Base-by-base conservation (phyloP, 306 rosid species). In the Dalbergia cultrata region DNA sequence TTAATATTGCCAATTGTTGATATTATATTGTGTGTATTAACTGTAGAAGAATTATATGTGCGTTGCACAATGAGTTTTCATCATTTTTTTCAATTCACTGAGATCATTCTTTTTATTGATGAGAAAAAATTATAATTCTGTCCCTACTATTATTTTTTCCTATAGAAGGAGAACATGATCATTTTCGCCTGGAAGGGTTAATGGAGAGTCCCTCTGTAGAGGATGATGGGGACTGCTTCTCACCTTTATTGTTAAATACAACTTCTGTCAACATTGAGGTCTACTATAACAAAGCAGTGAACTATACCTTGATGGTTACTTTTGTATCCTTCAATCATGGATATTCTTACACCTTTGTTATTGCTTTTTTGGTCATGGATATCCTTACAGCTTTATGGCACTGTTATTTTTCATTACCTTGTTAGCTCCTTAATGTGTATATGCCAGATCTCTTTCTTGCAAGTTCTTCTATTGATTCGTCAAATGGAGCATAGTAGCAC, bases 401-500 rank as follows among this genome's bases (percentile, higher is more conserved):
- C 65, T 70, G 47, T 81, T 79, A 34, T 54, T 71, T 50, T 87
- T 53, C 85, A 34, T 56, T 58, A 68, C 37, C 18, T 14, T 57
- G 67, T 81, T 87, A 47, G 67, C 71, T 83, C 93, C 97, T 95
- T 90, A 84, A 88, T 67, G n/a, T 72, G 77, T 26, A 50, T 81
- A 77, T 77, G 72, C 50, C 89, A 95, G 97, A 61, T 91, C 79
- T 91, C 97, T 61, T 91, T 95, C 86, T 91, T 95, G 84, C 99
- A 95, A 93, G 93, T 95, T 86, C 92, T 95, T 82, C 86, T 95
- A 68, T 75, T 95, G 82, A 90, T 93, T 85, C 94, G 99, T 77
- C 99, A 95, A 85, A 95, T 95, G 98, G 97, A 93, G 85, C 98
- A 95, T 85, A 90, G 99, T 88, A 90, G 89, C 90, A 95, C 97